A percentile compares a stretch with the other conserved stretches of the same genome.
Conservation (phyloP, 163 green algal genomes). For the Chlorella variabilis region DNA sequence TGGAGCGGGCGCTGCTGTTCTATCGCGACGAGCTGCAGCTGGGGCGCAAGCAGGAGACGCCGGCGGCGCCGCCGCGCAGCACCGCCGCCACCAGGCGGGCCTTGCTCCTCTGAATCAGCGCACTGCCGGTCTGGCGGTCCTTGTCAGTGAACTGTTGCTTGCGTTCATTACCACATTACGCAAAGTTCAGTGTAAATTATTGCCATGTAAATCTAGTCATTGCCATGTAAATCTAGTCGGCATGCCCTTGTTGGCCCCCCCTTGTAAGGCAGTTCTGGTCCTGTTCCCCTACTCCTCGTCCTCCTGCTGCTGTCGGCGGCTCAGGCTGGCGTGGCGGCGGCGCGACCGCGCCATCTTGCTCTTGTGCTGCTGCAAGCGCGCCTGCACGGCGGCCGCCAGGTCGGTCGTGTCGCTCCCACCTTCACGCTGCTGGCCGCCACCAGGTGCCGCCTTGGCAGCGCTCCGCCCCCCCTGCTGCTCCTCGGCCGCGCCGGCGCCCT, state of each 20-base stretch:
- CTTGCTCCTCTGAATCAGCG: no score
- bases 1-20: constrained; percentile 58
- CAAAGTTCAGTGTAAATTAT: no score
- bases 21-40: constrained; percentile 50
- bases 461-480: background rate
- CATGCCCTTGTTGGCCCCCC: no score
- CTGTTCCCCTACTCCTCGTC: background rate
- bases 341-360: background rate
- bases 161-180: no score
- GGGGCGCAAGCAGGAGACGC: background rate
- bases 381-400: constrained; percentile 16
- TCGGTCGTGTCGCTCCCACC: background rate
- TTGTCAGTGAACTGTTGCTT: no score
- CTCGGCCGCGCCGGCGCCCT: background rate
- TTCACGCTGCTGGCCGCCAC: background rate
- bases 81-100: background rate
- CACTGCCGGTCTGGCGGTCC: no score
- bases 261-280: no score
- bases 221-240: no score
- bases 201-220: no score
- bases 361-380: constrained; percentile 5
- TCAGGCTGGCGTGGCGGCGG: background rate
- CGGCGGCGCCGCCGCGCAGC: background rate
- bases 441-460: background rate
- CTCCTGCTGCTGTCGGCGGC: background rate